Evolutionary conservation across 192 early-diverging fungal genomes (phyloP), one percentile per base, ranked within the genome.

Genomic region (Oehlia diaphana): DNA sequence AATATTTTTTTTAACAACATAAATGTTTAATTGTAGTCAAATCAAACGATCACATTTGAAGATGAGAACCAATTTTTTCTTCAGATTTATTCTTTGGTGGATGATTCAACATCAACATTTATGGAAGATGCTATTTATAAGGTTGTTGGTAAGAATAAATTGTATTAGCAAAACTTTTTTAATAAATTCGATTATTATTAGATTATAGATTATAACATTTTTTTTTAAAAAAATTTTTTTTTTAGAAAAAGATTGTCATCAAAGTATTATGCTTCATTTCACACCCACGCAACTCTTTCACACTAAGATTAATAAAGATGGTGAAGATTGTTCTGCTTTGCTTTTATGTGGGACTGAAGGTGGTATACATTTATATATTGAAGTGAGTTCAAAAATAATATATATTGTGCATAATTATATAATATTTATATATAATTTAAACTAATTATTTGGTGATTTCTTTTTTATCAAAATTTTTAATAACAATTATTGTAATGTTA

Each of bases 331-430:
- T 35, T 8, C 9, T 39, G 16, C 50, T 79, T 61, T 79, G 33
- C 13, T 79, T 53, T 68, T 79, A n/a, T 70, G 77, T 62, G 77
- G 77, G 42, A 70, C 33, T 37, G 77, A 79, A 47, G 67, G 67
- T n/a, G 53, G 50, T 6, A 12, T 68, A 58, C 77, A 79, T 70
- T 70, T 79, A 63, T 79, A 79, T 39, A 50, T n/a, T 16, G 31
- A 61, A 66, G 77, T 79, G 42, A 39, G 26, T 53, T 50, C 14
- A 62, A 2, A 16, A 62, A 9, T 42, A 70, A 13, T 70, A 39
- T 31, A 31, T 31, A 26, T 26, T 26, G 26, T 31, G 31, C 31
- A 31, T 31, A 31, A 31, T 31, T 31, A 31, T 31, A 31, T 31
- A 31, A 31, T 31, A 31, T 31, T 31, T 31, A 31, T 31, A 31